Percentiles rank a stretch among this genome's conserved stretches.
phyloP scores from a whole-genome alignment of 805 yeast species.

The Candida stauntonica region DNA sequence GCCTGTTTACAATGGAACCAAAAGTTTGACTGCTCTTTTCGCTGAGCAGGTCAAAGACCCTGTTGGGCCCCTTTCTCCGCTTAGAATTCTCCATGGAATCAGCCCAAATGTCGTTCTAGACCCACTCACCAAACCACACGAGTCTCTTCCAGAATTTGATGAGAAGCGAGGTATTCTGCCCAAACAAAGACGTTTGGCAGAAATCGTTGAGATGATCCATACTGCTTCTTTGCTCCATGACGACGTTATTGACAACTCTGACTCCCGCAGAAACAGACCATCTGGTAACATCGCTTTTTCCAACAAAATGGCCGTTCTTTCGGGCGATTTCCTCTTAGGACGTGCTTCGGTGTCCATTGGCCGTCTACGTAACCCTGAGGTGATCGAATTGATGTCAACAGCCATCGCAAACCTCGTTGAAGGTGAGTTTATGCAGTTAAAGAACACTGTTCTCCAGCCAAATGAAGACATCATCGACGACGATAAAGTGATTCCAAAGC shows the following conservation, averaged over 20 bases:
- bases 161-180: constrained; percentile 77
- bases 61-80: constrained; percentile 69
- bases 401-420: constrained; percentile 96
- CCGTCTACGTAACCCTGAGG: constrained; percentile 92
- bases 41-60: constrained; percentile 26
- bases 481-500: constrained; percentile 43
- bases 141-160: constrained; percentile 54
- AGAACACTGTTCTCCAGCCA: constrained; percentile 75
- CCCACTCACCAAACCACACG: constrained; percentile 81
- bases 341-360: constrained; percentile 96
- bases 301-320: constrained; percentile 95
- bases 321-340: constrained; percentile 93
- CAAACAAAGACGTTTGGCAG: constrained; percentile 92
- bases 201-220: constrained; percentile 97
- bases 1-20: constrained; percentile 56
- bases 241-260: constrained; percentile 91
- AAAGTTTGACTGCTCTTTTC: constrained; percentile 49
- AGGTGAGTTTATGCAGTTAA: constrained; percentile 98
- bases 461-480: constrained; percentile 43
- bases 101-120: constrained; percentile 79
- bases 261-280: constrained; percentile 84
- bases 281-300: constrained; percentile 92
- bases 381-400: constrained; percentile 89
- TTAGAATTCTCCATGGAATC: constrained; percentile 81
- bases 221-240: constrained; percentile 94